Evolutionary conservation across 306 rosid genomes (phyloP), one percentile per base, ranked within the genome.

Genomic region (Calophaca sinica): DNA sequence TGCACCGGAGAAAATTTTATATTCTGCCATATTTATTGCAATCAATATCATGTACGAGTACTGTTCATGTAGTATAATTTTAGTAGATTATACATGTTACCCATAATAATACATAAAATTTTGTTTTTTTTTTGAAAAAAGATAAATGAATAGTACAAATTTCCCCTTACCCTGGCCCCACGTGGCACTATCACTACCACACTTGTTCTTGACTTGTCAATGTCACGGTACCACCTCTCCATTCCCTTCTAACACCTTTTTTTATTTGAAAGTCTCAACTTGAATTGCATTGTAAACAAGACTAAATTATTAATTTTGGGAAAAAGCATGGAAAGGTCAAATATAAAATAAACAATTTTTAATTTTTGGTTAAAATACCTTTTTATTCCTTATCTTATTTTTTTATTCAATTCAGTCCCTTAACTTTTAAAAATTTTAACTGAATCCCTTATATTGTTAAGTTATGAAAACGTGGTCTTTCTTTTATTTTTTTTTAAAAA

Each of bases 201-300:
- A 49, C 39, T 38, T n/a, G 7, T 38, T 35, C 45, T 73, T 80
- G 76, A 68, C n/a, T 35, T 38, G 84, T 80, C 80, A 32, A 11
- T 51, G 66, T 80, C 84, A 68, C 7, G 59, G 41, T 50, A 60
- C 76, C 76, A 64, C 73, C 50, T 9, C 74, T 48, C 58, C 79
- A 55, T 67, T 35, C 38, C 42, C 46, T 3, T 11, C 26, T 20
- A 20, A 20, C 26, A 20, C 26, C 26, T 20, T 20, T 20, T 20
- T 20, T 20, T 20, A 0, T 20, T 20, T 20, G 0, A 20, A 20
- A 20, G 26, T 20, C 26, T 20, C 26, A 20, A 20, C 26, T 20
- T 0, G 26, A 20, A 20, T 20, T 20, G 26, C 26, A 20, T 20
- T 20, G 26, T 20, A 20, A 20, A 20, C 26, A 20, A 20, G 26